Conservation (phyloP, 2,329 filamentous ascomycete species). For the Penicillium crustosum region DNA sequence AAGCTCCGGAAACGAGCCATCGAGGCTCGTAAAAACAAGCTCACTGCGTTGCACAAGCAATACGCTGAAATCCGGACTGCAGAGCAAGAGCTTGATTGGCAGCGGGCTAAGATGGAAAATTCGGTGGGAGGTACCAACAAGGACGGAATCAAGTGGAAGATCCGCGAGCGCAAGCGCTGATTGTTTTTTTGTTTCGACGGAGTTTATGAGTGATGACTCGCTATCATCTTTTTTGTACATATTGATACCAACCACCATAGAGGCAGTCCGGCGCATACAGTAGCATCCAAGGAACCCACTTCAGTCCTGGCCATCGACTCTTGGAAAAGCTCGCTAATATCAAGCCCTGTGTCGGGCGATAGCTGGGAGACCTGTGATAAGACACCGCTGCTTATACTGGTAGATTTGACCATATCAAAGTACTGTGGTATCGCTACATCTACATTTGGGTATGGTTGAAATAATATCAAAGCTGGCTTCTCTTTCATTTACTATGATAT, state of each 20-base stretch:
- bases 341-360: not conserved
- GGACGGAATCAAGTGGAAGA: conserved; percentile 64
- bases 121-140: conserved; percentile 63
- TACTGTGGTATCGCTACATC: too few relatives aligned
- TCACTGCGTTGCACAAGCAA: conserved; percentile 55
- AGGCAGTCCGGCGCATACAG: conserved; percentile 12
- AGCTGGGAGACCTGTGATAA: not conserved
- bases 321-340: not conserved
- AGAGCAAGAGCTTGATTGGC: conserved; percentile 57
- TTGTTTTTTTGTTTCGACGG: conserved; percentile 3
- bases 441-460: too few relatives aligned
- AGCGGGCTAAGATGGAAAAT: conserved; percentile 62
- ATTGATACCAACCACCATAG: conserved; percentile 15
- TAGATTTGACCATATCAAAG: not conserved
- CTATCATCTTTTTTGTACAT: conserved; percentile 14
- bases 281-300: conserved; percentile 4
- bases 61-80: conserved; percentile 57
- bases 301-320: not conserved
- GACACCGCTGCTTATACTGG: not conserved
- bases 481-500: too few relatives aligned
- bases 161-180: conserved; percentile 60
- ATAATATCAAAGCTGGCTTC: too few relatives aligned
- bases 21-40: conserved; percentile 49
- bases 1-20: conserved; percentile 52
- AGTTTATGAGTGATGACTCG: conserved; percentile 26